Conservation (phyloP, 2,329 filamentous ascomycete genomes). For the Neopestalotiopsis clavispora region DNA sequence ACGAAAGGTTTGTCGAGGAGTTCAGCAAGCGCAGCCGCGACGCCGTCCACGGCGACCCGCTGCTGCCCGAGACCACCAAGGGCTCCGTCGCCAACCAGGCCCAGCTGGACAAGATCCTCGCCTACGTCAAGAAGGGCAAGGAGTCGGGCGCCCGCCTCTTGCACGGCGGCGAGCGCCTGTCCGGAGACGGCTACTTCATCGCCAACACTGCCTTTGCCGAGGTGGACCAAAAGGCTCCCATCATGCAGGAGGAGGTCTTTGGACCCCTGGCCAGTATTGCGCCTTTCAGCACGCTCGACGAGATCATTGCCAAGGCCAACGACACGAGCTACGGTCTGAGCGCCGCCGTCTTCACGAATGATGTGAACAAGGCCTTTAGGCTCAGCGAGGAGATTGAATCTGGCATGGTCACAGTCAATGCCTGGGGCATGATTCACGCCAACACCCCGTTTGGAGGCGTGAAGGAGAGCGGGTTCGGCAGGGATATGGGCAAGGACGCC, state of each 20-base stretch:
- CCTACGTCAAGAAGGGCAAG: background rate
- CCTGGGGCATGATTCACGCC: conserved; percentile 4
- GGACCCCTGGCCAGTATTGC: conserved; percentile 42
- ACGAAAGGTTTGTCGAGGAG: conserved; percentile 26
- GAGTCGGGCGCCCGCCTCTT: background rate
- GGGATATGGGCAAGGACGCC: conserved; percentile 8
- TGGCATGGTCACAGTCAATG: conserved; percentile 9
- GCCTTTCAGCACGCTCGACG: conserved; percentile 70
- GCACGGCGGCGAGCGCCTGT: conserved; percentile 5
- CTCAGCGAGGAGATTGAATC: conserved; percentile 7
- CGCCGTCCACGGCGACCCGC: conserved; percentile 19
- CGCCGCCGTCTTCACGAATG: conserved; percentile 6
- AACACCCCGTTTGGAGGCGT: conserved; percentile 11
- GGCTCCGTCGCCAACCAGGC: conserved; percentile 14
- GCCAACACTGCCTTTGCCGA: conserved; percentile 23
- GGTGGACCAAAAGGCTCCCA: conserved; percentile 17
- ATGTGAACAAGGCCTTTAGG: conserved; percentile 3
- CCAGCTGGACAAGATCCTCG: background rate
- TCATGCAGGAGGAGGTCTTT: conserved; percentile 26
- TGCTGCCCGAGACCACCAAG: conserved; percentile 23
- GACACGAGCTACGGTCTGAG: conserved; percentile 39
- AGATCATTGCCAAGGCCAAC: conserved; percentile 67
- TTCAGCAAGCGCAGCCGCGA: conserved; percentile 27
- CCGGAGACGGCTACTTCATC: conserved; percentile 22
- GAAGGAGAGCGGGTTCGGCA: conserved; percentile 7